Base-by-base conservation (phyloP, 345 rosid species). In the Schrenkiella parvula region DNA sequence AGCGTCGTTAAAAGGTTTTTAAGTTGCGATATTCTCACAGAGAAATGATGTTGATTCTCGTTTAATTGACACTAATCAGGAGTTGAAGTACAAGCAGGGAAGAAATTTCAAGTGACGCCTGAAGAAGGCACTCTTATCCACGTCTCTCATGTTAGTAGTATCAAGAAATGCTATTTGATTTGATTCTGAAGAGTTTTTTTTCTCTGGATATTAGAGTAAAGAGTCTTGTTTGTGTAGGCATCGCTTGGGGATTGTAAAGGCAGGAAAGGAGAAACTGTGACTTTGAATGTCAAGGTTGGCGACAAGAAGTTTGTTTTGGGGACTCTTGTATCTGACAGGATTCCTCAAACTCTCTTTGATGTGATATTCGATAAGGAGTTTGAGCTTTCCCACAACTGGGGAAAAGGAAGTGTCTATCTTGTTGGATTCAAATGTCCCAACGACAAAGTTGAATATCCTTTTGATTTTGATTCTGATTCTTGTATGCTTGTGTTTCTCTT, bases 351-450 rank as follows among this genome's bases (percentile, higher is more conserved):
- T 15, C 21, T 74, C 34, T 87, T 82, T 25, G 97, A 91, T 75
- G 69, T 91, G 71, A 85, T 91, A 2, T 88, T 91, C 28, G 89
- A 88, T 31, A 79, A 80, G 44, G 92, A 91, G 74, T 87, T 88
- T 78, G 92, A 91, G 76, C 84, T 91, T 18, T 91, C 91, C 5
- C 97, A 91, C 83, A 88, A 82, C 66, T 88, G 89, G 88, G 84
- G 85, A 18, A 75, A 69, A 56, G 95, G 90, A 39, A 91, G 95
- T 31, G 78, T 87, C 14, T 78, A 74, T 80, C 82, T 90, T 32
- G 64, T 75, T 68, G 95, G 97, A 37, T 90, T 85, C 76, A 72
- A 66, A 56, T 25, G 86, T 58, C 80, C 77, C 18, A 56, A 60
- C 63, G 0, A 7, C 12, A 52, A 48, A 0, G 39, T 14, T 8